These are phyloP conservation scores for Cordyceps farinosa DNA, from an alignment of 2,329 filamentous ascomycete species.

Conservation along the genomic window DNA sequence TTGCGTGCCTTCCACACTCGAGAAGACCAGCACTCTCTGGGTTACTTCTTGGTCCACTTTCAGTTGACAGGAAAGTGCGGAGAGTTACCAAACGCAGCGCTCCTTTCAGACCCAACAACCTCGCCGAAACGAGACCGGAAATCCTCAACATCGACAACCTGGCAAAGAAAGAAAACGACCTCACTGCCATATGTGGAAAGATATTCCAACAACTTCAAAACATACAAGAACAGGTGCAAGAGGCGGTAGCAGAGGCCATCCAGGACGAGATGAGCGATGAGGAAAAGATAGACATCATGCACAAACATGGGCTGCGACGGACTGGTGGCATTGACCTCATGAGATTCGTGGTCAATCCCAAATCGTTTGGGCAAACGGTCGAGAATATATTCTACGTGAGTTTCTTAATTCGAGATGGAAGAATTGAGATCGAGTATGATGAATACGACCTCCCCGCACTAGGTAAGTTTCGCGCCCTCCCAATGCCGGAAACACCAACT, in stretches of 20 bases:
- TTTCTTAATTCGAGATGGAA: constrained; percentile 87
- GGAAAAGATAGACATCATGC: constrained; percentile 53
- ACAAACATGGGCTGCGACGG: constrained; percentile 60
- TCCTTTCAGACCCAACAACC: constrained; percentile 63
- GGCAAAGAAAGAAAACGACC: constrained; percentile 70
- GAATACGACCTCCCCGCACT: constrained; percentile 72
- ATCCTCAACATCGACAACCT: constrained; percentile 73
- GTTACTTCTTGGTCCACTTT: constrained; percentile 84
- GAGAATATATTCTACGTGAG: constrained; percentile 97
- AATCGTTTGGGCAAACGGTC: constrained; percentile 88
- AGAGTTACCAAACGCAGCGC: constrained; percentile 67
- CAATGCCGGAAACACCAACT: not conserved
- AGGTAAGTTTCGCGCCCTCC: constrained; percentile 53
- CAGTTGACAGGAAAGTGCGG: constrained; percentile 79
- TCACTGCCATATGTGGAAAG: constrained; percentile 73
- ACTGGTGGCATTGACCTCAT: constrained; percentile 75
- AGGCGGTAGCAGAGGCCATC: constrained; percentile 41
- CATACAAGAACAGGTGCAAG: constrained; percentile 45
- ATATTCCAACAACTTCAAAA: constrained; percentile 62
- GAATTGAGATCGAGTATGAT: constrained; percentile 70
- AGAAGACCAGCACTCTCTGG: constrained; percentile 72
- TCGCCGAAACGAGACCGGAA: constrained; percentile 71
- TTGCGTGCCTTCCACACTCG: constrained; percentile 70
- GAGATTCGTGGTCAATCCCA: constrained; percentile 84
- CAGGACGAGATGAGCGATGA: constrained; percentile 46